Base-by-base conservation (phyloP, 257 asterid species). In the Scutellaria minor region DNA sequence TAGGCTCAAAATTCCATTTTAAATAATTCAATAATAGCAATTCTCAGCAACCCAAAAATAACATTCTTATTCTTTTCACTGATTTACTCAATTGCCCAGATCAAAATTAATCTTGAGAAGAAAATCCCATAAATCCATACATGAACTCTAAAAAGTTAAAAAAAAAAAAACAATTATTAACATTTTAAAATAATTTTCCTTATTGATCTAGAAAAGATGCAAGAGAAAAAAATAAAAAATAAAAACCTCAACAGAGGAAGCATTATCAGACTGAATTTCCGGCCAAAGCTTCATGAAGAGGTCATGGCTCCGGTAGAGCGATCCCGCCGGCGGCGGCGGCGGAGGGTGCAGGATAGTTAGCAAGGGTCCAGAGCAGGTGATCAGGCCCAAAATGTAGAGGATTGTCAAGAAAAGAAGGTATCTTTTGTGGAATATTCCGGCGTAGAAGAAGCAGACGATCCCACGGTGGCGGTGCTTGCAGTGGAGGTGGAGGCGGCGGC, bases 301-400 rank as follows among this genome's bases (percentile, higher is more conserved):
- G 40, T 89, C 84, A 7, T 89, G 89, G 81, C 92, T 89, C 20
- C 85, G 88, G 83, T 91, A 91, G 68, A 85, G 73, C 35, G 96
- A 86, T 56, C 92, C 94, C 10, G 85, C 84, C 31, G 74, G 71
- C 75, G 85, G 79, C n/a, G 85, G 85, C 35, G 92, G 76, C 75
- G 82, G 83, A 51, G 77, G 89, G 77, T 82, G 88, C 53, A 90
- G 82, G 79, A 88, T 47, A 46, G 81, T 86, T 5, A 83, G 40
- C 75, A 90, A 68, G 66, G 92, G 92, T 0, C 97, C 90, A 6
- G 88, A 83, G 12, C 87, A 90, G 76, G 84, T 82, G 83, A 88
- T 84, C 77, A 90, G 82, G 15, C 93, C 97, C 75, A 83, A 57
- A 51, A 85, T 75, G 88, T 88, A 91, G 71, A 90, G 78, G 6